These are phyloP conservation scores for Lasiosphaeria ovina DNA, from an alignment of 495 filamentous ascomycete genomes.

Conservation along the genomic window DNA sequence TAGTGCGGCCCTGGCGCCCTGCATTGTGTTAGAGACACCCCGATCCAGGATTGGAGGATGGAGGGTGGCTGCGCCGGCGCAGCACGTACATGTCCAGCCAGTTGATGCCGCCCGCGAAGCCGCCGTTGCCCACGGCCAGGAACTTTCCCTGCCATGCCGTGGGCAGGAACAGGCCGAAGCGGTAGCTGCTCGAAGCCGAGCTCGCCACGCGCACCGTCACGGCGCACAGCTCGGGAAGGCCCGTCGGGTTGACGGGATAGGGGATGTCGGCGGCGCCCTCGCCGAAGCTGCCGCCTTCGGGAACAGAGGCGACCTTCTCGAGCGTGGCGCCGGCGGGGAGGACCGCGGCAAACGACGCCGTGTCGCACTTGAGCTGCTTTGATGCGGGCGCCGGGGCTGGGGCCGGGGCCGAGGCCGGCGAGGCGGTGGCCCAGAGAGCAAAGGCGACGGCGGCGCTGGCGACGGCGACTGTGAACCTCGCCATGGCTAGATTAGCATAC, in stretches of 20 bases:
- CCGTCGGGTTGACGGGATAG: conserved; percentile 45
- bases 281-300: conserved; percentile 34
- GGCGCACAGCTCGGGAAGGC: conserved; percentile 49
- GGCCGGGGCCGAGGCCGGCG: neutral
- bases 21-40: neutral
- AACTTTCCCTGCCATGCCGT: conserved; percentile 46
- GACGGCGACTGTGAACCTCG: neutral
- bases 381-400: neutral
- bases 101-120: conserved; percentile 48
- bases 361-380: conserved; percentile 21
- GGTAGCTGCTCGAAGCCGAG: conserved; percentile 41
- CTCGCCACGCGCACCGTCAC: conserved; percentile 46
- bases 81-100: conserved; percentile 43
- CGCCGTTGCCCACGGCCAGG: conserved; percentile 46
- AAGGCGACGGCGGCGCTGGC: neutral
- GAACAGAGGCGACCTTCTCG: conserved; percentile 32
- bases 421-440: conserved; percentile 1
- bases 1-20: conserved; percentile 22
- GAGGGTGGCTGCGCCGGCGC: neutral
- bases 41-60: neutral
- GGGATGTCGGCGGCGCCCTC: conserved; percentile 38
- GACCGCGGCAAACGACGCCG: conserved; percentile 19
- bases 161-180: conserved; percentile 53
- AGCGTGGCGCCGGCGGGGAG: conserved; percentile 30
- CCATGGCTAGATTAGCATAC: conserved; percentile 8